These are phyloP conservation scores for Sporisorium iseilematis-ciliati DNA, from an alignment of 1,284 basidiomycete species.

Conservation along the genomic window DNA sequence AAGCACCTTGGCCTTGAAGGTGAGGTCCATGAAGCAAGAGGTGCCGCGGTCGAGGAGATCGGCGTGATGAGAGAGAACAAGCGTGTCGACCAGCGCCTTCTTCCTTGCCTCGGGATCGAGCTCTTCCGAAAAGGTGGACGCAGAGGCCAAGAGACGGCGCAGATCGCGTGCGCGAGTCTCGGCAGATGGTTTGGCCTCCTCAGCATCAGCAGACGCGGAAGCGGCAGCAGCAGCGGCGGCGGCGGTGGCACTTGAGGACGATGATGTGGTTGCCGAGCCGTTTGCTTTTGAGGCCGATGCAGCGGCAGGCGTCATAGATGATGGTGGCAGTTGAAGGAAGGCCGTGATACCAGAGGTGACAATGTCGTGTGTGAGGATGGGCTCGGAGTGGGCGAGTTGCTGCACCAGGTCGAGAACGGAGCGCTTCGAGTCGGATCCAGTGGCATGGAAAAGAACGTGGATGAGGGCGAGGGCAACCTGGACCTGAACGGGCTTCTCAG, in stretches of 20 bases:
- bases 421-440: conserved; percentile 34
- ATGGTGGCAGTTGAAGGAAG: conserved; percentile 37
- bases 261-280: conserved; percentile 17
- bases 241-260: conserved; percentile 15
- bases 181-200: conserved; percentile 41
- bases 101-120: conserved; percentile 30
- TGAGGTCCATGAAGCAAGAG: conserved; percentile 63
- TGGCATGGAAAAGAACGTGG: conserved; percentile 50
- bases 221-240: conserved; percentile 17
- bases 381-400: conserved; percentile 25
- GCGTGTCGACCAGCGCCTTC: conserved; percentile 57
- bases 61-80: conserved; percentile 64
- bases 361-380: conserved; percentile 44
- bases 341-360: conserved; percentile 43
- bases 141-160: conserved; percentile 47
- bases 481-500: conserved; percentile 42
- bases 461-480: conserved; percentile 48
- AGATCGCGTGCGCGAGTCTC: conserved; percentile 50
- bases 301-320: conserved; percentile 3
- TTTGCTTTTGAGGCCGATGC: conserved; percentile 25
- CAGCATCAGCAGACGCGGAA: conserved; percentile 33
- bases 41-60: conserved; percentile 55
- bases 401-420: conserved; percentile 27
- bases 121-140: conserved; percentile 44
- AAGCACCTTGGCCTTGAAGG: conserved; percentile 56